Evolutionary conservation across 805 yeast species (phyloP).

Genomic region (Metschnikowia lachancei): DNA sequence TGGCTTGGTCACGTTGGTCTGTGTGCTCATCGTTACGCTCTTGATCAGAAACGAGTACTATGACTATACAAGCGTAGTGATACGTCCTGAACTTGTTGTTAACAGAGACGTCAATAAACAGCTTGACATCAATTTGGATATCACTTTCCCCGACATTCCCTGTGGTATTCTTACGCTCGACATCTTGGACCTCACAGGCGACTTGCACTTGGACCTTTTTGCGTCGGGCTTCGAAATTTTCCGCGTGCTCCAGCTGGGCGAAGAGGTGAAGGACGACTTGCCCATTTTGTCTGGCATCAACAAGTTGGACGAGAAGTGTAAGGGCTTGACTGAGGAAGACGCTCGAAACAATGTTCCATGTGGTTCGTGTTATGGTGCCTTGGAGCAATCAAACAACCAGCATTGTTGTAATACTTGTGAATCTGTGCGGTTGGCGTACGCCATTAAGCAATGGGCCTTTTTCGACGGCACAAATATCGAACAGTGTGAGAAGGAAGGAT

Average conservation of each 20-base stretch:
- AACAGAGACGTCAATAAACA: constrained; percentile 76
- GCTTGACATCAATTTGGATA: constrained; percentile 75
- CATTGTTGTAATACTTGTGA: constrained; percentile 85
- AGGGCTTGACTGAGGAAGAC: constrained; percentile 31
- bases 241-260: constrained; percentile 57
- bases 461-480: constrained; percentile 82
- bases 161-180: constrained; percentile 82
- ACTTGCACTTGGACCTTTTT: constrained; percentile 68
- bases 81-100: constrained; percentile 82
- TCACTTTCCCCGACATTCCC: constrained; percentile 81
- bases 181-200: constrained; percentile 86
- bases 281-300: constrained; percentile 22
- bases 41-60: constrained; percentile 72
- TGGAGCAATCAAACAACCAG: constrained; percentile 39
- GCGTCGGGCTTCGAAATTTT: constrained; percentile 69
- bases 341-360: constrained; percentile 46
- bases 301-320: constrained; percentile 30
- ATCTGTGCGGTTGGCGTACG: constrained; percentile 77
- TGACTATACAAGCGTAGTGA: constrained; percentile 65
- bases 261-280: constrained; percentile 32
- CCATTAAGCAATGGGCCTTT: constrained; percentile 79
- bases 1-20: constrained; percentile 77
- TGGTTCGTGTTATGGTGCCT: constrained; percentile 90
- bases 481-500: constrained; percentile 90
- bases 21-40: constrained; percentile 58